Evolutionary conservation across 495 filamentous ascomycete species (phyloP).

Genomic region (Daldinia vernicosa): DNA sequence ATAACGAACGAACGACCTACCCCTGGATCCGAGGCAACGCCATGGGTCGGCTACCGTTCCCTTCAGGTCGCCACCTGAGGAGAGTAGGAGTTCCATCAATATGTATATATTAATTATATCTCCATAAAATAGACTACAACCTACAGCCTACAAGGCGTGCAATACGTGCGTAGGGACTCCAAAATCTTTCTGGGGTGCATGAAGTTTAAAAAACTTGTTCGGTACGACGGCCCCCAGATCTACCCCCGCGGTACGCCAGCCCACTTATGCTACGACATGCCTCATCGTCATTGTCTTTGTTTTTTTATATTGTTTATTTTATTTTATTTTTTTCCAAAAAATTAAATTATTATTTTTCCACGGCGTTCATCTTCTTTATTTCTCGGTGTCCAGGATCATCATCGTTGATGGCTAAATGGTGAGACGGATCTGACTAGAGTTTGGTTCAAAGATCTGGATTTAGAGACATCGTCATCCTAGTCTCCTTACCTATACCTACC

Average conservation of each 20-base stretch:
- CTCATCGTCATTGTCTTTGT: slow-evolving; percentile 2
- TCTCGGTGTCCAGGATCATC: not conserved
- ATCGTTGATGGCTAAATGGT: not conserved
- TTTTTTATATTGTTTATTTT: not conserved
- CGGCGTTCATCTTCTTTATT: not conserved
- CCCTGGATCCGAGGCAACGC: slow-evolving; percentile 19
- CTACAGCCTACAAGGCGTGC: too few relatives aligned
- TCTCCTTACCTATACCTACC: slow-evolving; percentile 1
- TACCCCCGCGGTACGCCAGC: slow-evolving; percentile 26
- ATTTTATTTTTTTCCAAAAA: not conserved
- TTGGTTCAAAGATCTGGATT: slow-evolving; percentile 2
- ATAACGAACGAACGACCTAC: not conserved
- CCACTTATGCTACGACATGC: slow-evolving; percentile 29
- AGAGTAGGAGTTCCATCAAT: slow-evolving; percentile 18
- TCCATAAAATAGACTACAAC: slow-evolving; percentile 42
- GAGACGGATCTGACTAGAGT: slow-evolving; percentile 22
- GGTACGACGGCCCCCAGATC: slow-evolving; percentile 32
- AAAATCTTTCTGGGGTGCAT: slow-evolving; percentile 38
- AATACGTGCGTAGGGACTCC: slow-evolving; percentile 17
- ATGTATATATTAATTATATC: slow-evolving; percentile 26
- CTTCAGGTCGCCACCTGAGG: slow-evolving; percentile 1
- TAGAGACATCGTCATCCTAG: slow-evolving; percentile 22
- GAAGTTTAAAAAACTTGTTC: slow-evolving; percentile 23
- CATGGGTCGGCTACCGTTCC: not conserved
- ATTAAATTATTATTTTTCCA: not conserved